Base-by-base conservation (phyloP, 2,329 filamentous ascomycete species). In the Verticillium dahliae region DNA sequence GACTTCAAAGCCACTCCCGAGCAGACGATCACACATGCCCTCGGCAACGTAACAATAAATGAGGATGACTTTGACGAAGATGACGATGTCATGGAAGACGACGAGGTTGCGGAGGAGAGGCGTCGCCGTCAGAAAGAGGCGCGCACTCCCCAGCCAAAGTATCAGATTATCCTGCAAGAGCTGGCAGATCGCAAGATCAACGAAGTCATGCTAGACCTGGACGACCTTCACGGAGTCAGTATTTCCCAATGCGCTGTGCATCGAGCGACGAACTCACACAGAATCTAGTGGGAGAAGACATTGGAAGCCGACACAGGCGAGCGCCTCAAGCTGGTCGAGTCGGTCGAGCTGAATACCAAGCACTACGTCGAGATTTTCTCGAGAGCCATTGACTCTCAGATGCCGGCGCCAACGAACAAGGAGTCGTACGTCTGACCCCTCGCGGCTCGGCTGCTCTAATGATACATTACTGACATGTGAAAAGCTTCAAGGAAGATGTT, bases 311-410 rank as follows among this genome's bases (percentile, higher is more conserved):
- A 88, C 33, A 59, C 58, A 15, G 45, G 58, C 33, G 58, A 59
- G 34, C 31, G 11, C 6, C 75, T 90, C 65, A 86, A 89, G 68
- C 80, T 98, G 57, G 89, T 96, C 22, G 85, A 90, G 56, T 96
- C 90, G 1, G 90, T 99, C 69, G 91, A 95, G 78, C 84, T 83
- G 67, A 99, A 99, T 76, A 92, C 95, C 15, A 90, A 95, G 71
- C 95, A 97, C 74, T 99, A 99, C 72, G 88, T 98, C 67, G 95
- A 99, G 70, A 85, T 98, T 62, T 77, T 98, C 62, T 94, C 94
- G 2, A 84, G 90, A 67, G 95, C 95, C 7, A 88, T 97, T 55
- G 95, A 99, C 77, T 89, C 87, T 62, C 83, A 91, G 60, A 87
- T 99, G 84, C 95, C 95, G 1, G 81, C 84, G 65, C 89, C 93